These are phyloP conservation scores for Dictyostelium capitatum DNA, from an alignment of 78 protist genomes.

Conservation along the genomic window DNA sequence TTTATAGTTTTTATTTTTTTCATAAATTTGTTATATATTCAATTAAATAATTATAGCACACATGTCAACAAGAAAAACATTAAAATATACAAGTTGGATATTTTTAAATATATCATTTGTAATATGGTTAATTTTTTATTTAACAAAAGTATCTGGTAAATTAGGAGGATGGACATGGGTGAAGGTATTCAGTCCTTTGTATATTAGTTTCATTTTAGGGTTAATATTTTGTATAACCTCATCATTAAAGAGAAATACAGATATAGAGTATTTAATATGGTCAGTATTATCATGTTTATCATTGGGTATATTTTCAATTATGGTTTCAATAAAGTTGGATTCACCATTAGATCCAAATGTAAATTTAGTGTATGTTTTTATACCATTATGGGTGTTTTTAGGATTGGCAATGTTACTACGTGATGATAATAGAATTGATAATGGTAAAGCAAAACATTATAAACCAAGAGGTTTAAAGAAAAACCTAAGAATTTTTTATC, in stretches of 20 bases:
- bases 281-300: background rate
- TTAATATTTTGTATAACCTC: background rate
- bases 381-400: constrained; percentile 62
- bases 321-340: constrained; percentile 18
- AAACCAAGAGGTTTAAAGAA: constrained; percentile 5
- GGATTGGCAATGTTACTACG: constrained; percentile 28
- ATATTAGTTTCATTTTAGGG: constrained; percentile 1
- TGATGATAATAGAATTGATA: constrained; percentile 7
- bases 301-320: background rate
- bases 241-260: background rate
- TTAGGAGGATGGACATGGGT: constrained; percentile 11
- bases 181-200: constrained; percentile 33
- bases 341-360: background rate
- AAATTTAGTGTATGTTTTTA: background rate
- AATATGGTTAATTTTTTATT: constrained; percentile 4
- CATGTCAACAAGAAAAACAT: background rate
- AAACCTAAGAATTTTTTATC: background rate
- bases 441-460: background rate
- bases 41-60: background rate
- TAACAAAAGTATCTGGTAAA: background rate
- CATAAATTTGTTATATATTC: background rate
- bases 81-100: background rate
- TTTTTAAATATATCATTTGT: constrained; percentile 16
- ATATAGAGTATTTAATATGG: constrained; percentile 21
- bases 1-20: background rate